Evolutionary conservation across 495 filamentous ascomycete genomes (phyloP), one percentile per base, ranked within the genome.

Genomic region (Trichocladium antarcticum): DNA sequence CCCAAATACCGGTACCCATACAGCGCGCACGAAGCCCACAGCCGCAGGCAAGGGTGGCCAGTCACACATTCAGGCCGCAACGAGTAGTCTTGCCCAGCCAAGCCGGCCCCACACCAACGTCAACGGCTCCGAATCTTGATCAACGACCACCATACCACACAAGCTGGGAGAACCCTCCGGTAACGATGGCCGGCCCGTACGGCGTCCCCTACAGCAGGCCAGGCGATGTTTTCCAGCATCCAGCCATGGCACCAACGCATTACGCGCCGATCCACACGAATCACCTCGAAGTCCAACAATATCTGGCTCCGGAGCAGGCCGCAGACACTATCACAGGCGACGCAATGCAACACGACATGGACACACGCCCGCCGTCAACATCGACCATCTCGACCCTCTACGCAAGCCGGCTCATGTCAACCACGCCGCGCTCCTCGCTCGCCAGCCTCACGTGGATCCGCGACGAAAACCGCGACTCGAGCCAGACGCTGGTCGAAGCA

Each of bases 401-500:
- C 12, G 53, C 49, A 17, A 55, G 50, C 39, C 50, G 45, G 8
- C 24, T 55, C 37, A 41, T 41, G 22, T 46, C 58, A 0, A 43
- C 45, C 12, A 63, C 60, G 1, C 60, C 57, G 1, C 38, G 60
- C 15, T 52, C 57, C 5, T 63, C 60, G 14, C 37, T 58, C 14
- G 49, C 47, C 19, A 51, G 49, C 14, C 47, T 51, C 5, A 35
- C 21, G 4, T 63, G 55, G 53, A 56, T 56, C 21, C 47, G 60
- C 11, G 60, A 62, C 50, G 60, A 59, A 7, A 63, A 60, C 41
- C 55, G 60, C 6, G 60, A 63, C 24, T 60, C 57, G 27, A 55
- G 55, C 31, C 60, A 63, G 42, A 63, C 60, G 5, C 52, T 63
- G 1, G 60, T 63, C n/a, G 60, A 63, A 35, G 52, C 53, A 1